Evolutionary conservation across 495 filamentous ascomycete genomes (phyloP), one percentile per base, ranked within the genome.

Genomic region (Echria macrotheca): DNA sequence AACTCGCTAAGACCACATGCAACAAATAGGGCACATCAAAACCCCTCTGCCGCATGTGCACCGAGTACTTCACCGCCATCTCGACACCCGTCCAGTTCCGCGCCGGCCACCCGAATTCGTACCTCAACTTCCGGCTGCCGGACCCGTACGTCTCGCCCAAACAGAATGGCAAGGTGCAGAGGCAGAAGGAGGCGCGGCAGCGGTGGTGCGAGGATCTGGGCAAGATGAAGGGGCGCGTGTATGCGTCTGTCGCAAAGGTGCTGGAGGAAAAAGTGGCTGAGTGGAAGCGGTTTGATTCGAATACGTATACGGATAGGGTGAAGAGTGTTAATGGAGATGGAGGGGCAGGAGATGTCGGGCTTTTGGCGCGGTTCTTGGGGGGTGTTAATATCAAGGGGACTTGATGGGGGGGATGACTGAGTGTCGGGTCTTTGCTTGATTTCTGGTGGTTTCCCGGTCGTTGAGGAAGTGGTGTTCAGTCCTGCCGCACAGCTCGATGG

Each of bases 1-100:
- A 12, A 31, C 12, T 31, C 28, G 6, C 28, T 12, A 31, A 31
- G 6, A 31, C 28, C 28, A 31, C 28, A 6, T 6, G 12, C 28
- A 31, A 6, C 12, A 6, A 31, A 31, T 12, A 31, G 28, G 33
- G 60, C 12, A 47, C 37, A 10, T 56, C 52, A 49, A 64, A 64
- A 29, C 60, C 58, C 23, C 42, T 42, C 9, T 61, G 60, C 42
- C 28, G 39, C 28, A 12, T 64, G 1, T 64, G 60, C 44, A 22
- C 44, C 5, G 32, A 57, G 17, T 61, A 59, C 37, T 61, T 64
- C 19, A 14, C 18, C 21, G 22, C 8, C 17, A 18, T 50, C 33
- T 35, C 44, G 12, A 50, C 36, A 10, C 43, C 43, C 0, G 52
- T 55, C 18, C 10, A 32, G 3, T 36, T 50, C 35, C 17, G 52